These are phyloP conservation scores for Nosema granulosis DNA, from an alignment of 371 early-diverging fungal genomes.

Conservation along the genomic window DNA sequence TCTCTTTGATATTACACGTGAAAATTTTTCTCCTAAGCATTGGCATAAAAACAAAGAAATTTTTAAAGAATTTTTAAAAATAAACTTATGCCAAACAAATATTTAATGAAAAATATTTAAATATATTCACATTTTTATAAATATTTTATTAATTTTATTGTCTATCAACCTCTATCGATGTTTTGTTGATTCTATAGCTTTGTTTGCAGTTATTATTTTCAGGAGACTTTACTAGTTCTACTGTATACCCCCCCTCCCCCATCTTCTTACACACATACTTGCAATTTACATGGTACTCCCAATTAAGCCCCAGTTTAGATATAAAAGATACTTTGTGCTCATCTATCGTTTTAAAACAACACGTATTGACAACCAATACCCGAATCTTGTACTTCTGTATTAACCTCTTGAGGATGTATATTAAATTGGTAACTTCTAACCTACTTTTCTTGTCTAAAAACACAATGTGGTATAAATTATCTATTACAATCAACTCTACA, in stretches of 20 bases:
- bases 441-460: conserved; percentile 11
- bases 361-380: conserved; percentile 19
- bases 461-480: conserved; percentile 31
- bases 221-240: conserved; percentile 27
- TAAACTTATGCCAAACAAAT: too few relatives aligned
- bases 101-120: background rate
- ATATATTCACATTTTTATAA: background rate
- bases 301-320: conserved; percentile 32
- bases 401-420: conserved; percentile 30
- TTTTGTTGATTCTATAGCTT: background rate
- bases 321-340: background rate
- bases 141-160: background rate
- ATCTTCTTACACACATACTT: conserved; percentile 16
- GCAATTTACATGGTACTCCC: conserved; percentile 40
- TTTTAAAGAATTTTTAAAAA: too few relatives aligned
- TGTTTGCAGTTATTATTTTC: background rate
- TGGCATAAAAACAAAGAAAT: background rate
- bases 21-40: background rate
- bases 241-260: background rate
- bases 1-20: background rate
- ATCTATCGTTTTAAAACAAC: background rate
- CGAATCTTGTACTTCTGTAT: conserved; percentile 12
- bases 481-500: conserved; percentile 31
- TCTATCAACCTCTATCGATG: background rate
- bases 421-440: background rate